Evolutionary conservation across 2,329 filamentous ascomycete species (phyloP), one percentile per base, ranked within the genome.

Genomic region (Fusarium foetens): DNA sequence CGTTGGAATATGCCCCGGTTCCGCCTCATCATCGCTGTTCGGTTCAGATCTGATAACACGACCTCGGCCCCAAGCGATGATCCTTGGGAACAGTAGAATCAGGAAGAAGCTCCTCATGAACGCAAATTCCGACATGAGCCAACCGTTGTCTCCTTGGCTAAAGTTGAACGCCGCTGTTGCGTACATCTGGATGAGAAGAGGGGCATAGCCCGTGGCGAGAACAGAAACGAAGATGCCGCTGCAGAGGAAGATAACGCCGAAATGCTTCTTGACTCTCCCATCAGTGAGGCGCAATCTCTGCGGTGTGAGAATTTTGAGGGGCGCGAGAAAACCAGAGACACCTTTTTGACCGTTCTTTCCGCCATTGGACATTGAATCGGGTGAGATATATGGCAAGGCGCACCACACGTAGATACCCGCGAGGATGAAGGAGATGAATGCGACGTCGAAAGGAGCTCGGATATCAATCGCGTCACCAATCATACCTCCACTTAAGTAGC

Each of bases 191-290:
- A 90, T 84, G 0, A 93, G 81, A 0, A 88, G 83, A 0, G 90
- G 88, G 0, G 91, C 90, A 62, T 92, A 93, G 4, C 90, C 90
- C 0, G 91, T 93, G 0, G 91, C 91, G 4, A 93, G 84, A 1
- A 93, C 90, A 1, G 89, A 91, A 1, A 92, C 80, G 65, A 92
- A 93, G 5, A 92, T 90, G 3, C 91, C 91, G 1, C 84, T 80
- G 25, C 89, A 91, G 6, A 93, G 85, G 3, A 92, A 86, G 6
- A 91, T 80, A 1, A 92, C 85, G 3, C 91, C 91, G 29, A 89
- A 89, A 69, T 92, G 89, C 23, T 81, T 88, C 53, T 80, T 82
- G 9, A 86, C 74, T 3, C 80, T 81, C 2, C 91, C 91, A 54
- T 85, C 83, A 1, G 75, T 73, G 1, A 89, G 79, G 0, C 85